Evolutionary conservation across 2,329 filamentous ascomycete genomes (phyloP), one percentile per base, ranked within the genome.

Genomic region (Aspergillus fumigatus): DNA sequence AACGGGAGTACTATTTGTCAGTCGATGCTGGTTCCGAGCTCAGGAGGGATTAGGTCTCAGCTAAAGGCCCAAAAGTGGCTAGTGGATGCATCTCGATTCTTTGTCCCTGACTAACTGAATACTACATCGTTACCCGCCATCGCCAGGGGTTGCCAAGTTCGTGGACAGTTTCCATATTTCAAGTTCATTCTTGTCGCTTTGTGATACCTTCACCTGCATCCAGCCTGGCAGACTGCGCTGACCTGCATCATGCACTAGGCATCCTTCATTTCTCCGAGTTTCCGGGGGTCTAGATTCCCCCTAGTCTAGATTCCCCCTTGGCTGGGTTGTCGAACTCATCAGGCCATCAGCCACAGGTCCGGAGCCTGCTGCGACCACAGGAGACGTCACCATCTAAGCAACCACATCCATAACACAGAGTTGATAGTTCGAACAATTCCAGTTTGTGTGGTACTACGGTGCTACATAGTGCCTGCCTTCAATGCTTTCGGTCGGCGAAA

Each of bases 81-180:
- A 38, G 32, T 14, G 32, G 32, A 17, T 38, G 32, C 32, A 17
- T 6, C 53, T 35, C 48, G 51, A 38, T 48, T 55, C 50, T 50
- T 45, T 51, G 53, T 51, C 40, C 27, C 53, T 55, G 53, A 54
- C 53, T 54, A 51, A 51, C 38, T 25, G 19, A 48, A 48, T 54
- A 54, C 32, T 17, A 38, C 40, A 3, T 7, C 19, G n/a, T 23
- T 21, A 55, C 17, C 43, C 32, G n/a, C 32, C 35, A 47, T 43
- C 53, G n/a, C 40, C 40, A 19, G n/a, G 17, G 17, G 21, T 43
- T 43, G 40, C 40, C 40, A 43, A 11, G 40, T 43, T 43, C 40
- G 21, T 43, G 40, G 40, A 21, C n/a, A 43, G n/a, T 43, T 19
- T 19, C 19, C 21, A 9, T 7, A 23, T 19, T 19, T 3, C 21